A percentile compares a stretch with the other conserved stretches of the same genome.
Evolutionary conservation across 176 grass and related monocot genomes (phyloP).

Genomic region (Bolboschoenus planiculmis): DNA sequence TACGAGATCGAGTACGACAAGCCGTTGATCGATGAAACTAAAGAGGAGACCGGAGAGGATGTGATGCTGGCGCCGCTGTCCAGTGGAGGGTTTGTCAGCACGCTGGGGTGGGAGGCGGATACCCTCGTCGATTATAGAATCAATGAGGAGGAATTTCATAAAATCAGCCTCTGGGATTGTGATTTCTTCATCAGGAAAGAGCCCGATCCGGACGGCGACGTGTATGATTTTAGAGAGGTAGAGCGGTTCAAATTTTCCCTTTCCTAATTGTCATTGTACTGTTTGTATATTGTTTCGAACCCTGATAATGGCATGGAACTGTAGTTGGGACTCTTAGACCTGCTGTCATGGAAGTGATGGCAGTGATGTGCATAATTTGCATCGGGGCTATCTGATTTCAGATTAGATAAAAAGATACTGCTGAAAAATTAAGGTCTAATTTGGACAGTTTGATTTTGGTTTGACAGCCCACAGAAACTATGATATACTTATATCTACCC

Average conservation of each 20-base stretch:
- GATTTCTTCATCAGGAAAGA: conserved; percentile 84
- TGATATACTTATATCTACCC: too few species aligned
- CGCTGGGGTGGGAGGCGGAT: conserved; percentile 56
- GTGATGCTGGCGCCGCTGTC: conserved; percentile 62
- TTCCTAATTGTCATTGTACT: too few species aligned
- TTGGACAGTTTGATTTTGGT: too few species aligned
- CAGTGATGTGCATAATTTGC: too few species aligned
- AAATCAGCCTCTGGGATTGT: conserved; percentile 65
- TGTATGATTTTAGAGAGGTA: conserved; percentile 94
- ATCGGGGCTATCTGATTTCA: too few species aligned
- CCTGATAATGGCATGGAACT: too few species aligned
- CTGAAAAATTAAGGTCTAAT: too few species aligned
- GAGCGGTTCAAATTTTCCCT: background rate
- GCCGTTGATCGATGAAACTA: background rate
- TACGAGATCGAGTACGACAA: conserved; percentile 96
- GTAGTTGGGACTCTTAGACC: too few species aligned
- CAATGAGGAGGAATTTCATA: conserved; percentile 92
- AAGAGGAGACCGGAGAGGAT: conserved; percentile 15
- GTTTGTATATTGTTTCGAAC: too few species aligned
- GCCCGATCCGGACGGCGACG: conserved; percentile 66
- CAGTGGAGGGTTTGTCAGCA: conserved; percentile 64
- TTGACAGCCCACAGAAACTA: too few species aligned
- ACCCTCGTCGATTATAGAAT: conserved; percentile 73
- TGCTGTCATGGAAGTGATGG: too few species aligned
- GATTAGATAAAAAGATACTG: too few species aligned